These are phyloP conservation scores for Przewalskia tangutica DNA, from an alignment of 257 asterid species.

Conservation along the genomic window DNA sequence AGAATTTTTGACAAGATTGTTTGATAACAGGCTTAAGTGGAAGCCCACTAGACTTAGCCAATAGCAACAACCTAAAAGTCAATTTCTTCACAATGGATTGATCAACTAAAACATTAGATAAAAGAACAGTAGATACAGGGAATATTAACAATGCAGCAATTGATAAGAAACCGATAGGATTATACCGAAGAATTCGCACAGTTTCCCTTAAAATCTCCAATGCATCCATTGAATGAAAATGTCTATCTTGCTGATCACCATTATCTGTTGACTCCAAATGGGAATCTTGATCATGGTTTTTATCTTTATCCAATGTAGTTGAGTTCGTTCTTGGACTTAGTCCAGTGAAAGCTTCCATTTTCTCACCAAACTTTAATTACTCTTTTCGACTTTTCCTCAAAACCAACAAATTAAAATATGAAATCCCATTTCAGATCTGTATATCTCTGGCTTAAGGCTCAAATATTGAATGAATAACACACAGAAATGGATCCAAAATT, in stretches of 20 bases:
- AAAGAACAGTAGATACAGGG: slow-evolving; percentile 62
- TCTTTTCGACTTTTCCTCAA: not conserved
- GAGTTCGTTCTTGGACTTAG: slow-evolving; percentile 39
- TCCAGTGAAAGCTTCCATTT: slow-evolving; percentile 52
- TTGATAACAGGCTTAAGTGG: slow-evolving; percentile 57
- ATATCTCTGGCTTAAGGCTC: not conserved
- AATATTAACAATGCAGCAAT: slow-evolving; percentile 57
- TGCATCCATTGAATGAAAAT: slow-evolving; percentile 54
- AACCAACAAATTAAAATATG: not conserved
- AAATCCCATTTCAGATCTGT: not conserved
- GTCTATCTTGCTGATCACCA: slow-evolving; percentile 26
- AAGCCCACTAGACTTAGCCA: slow-evolving; percentile 72
- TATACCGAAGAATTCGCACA: slow-evolving; percentile 69
- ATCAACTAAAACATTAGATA: slow-evolving; percentile 66
- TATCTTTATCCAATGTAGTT: slow-evolving; percentile 22
- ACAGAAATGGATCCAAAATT: not conserved
- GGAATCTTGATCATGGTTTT: slow-evolving; percentile 19
- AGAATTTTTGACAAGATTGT: slow-evolving; percentile 65
- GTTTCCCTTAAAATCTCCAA: slow-evolving; percentile 76
- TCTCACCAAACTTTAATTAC: not conserved
- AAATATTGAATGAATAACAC: not conserved
- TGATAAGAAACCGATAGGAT: slow-evolving; percentile 53
- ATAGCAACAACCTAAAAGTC: slow-evolving; percentile 40
- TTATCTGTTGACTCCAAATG: slow-evolving; percentile 31
- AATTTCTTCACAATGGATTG: slow-evolving; percentile 46